phyloP scores from a whole-genome alignment of 352 stramenopile species.

The Phytophthora constricta region DNA sequence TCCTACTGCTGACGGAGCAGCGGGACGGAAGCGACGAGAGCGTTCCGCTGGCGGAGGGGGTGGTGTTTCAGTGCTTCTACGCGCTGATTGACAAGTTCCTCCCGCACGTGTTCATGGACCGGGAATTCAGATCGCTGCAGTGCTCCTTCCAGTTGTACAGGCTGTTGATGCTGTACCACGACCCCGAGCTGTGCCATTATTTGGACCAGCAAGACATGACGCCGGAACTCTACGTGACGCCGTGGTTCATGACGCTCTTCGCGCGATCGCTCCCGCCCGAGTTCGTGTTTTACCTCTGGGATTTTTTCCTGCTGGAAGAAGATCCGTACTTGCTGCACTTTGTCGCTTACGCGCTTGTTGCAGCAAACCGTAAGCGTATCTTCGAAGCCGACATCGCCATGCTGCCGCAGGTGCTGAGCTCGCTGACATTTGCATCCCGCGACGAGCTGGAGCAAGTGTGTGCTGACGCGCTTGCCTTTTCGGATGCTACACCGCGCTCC shows the following conservation, averaged over 20 bases:
- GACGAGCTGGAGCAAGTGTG: conserved; percentile 72
- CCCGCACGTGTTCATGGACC: conserved; percentile 88
- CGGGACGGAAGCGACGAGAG: conserved; percentile 29
- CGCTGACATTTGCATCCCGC: conserved; percentile 64
- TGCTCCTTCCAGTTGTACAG: conserved; percentile 93
- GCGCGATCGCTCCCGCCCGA: conserved; percentile 77
- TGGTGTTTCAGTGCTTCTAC: conserved; percentile 90
- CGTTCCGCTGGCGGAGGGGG: conserved; percentile 56
- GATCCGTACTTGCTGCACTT: conserved; percentile 91
- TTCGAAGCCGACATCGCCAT: conserved; percentile 73
- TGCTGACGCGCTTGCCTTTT: conserved; percentile 53
- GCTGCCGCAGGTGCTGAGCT: conserved; percentile 84
- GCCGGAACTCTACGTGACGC: conserved; percentile 93
- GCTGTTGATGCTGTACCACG: conserved; percentile 92
- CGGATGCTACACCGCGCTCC: conserved; percentile 72
- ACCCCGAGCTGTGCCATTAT: conserved; percentile 87
- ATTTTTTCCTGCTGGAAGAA: conserved; percentile 91
- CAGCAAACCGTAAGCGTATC: conserved; percentile 61
- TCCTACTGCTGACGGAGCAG: conserved; percentile 76
- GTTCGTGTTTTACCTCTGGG: conserved; percentile 88
- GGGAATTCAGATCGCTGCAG: conserved; percentile 92
- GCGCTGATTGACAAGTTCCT: conserved; percentile 90
- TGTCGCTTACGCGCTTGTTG: conserved; percentile 86
- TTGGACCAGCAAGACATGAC: conserved; percentile 93
- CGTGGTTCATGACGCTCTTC: conserved; percentile 96